Evolutionary conservation across 306 rosid species (phyloP), one percentile per base, ranked within the genome.

Genomic region (Abrus pulchellus): DNA sequence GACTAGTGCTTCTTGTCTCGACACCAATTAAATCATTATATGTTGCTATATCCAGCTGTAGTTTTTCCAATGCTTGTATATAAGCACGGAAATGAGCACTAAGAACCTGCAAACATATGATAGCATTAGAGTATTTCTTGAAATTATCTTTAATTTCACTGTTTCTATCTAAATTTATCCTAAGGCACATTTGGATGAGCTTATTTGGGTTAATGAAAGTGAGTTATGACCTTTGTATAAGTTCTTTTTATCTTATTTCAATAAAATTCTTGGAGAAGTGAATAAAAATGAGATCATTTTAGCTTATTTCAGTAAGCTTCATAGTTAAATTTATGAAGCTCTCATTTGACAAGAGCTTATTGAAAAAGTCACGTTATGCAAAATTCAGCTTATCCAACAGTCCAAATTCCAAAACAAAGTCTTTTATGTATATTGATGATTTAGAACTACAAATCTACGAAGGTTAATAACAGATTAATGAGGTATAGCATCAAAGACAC

Each of bases 51-150:
- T 95, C 99, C 89, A 93, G 60, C 86, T 93, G 98, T 41, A 95
- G 87, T 81, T 95, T 95, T 89, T 95, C 99, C 61, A 95, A 72
- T 36, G 99, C 99, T 75, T 86, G 99, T 77, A 95, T 93, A 72
- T 95, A 95, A 67, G 97, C 98, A 9, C 98, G 94, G 84, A 95
- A 95, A 88, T 93, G 99, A 50, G 99, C 98, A 88, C 99, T 88
- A 53, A 95, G 91, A 84, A 95, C 99, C 99, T 94, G 92, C 81
- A 90, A 83, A 76, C 45, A 85, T 74, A 74, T 36, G 76, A 36
- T 61, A 43, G 32, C 27, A 81, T 57, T 66, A 81, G 64, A 64
- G 57, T 82, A 73, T 69, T 57, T 78, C 68, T 36, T 48, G 33
- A 75, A 82, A 76, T 59, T 49, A 70, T 57, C 72, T 40, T 30